Evolutionary conservation across 192 early-diverging fungal genomes (phyloP).

Genomic region (Rhizophagus sp.): DNA sequence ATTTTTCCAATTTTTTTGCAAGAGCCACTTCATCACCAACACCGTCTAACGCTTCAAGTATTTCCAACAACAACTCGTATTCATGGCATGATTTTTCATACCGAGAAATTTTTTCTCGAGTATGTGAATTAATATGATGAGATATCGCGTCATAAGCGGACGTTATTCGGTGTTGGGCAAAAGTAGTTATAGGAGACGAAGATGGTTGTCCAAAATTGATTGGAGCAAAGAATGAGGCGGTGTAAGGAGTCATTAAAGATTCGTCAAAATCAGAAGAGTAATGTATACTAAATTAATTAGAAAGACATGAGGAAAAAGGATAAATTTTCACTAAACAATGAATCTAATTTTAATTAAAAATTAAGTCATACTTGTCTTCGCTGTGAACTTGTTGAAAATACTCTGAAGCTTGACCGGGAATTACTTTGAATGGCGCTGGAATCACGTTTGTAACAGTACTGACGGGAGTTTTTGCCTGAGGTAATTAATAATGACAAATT

Average conservation of each 20-base stretch:
- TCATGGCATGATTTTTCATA: conserved; percentile 32
- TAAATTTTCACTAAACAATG: neutral
- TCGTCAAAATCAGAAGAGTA: conserved; percentile 26
- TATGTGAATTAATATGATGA: conserved; percentile 27
- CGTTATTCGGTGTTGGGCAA: conserved; percentile 11
- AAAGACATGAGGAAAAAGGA: neutral
- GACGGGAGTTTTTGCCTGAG: conserved; percentile 8
- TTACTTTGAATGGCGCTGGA: conserved; percentile 23
- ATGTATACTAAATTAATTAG: conserved; percentile 10
- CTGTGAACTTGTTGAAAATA: conserved; percentile 22
- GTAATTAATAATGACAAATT: neutral
- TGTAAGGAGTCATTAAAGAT: conserved; percentile 2
- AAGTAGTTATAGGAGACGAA: neutral
- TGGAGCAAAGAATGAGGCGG: conserved; percentile 24
- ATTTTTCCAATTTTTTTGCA: conserved; percentile 27
- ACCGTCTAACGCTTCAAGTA: conserved; percentile 23
- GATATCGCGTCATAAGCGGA: conserved; percentile 14
- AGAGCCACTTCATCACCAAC: conserved; percentile 14
- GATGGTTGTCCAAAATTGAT: neutral
- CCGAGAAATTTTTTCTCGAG: conserved; percentile 28
- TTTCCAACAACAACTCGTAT: conserved; percentile 29
- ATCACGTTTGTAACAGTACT: neutral
- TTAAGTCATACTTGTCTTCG: conserved; percentile 1
- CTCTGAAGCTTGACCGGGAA: conserved; percentile 31
- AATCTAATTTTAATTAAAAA: neutral